These are phyloP conservation scores for Fraxinus americana DNA, from an alignment of 257 asterid species.

Conservation along the genomic window DNA sequence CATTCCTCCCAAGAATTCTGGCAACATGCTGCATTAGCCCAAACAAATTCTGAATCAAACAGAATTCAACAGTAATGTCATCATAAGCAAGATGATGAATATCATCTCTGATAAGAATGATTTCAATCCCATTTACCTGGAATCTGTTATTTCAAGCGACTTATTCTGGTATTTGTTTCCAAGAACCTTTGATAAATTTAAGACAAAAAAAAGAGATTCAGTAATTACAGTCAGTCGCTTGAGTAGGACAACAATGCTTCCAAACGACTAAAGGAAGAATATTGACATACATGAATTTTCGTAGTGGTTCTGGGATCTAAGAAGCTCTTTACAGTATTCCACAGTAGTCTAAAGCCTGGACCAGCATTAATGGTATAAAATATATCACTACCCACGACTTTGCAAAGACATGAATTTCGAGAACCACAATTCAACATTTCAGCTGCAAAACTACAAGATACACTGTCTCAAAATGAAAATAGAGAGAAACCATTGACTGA, in stretches of 20 bases:
- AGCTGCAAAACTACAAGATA: no score
- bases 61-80: conserved; percentile 8
- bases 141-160: conserved; percentile 70
- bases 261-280: conserved; percentile 18
- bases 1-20: conserved; percentile 75
- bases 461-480: no score
- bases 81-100: conserved; percentile 16
- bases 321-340: conserved; percentile 69
- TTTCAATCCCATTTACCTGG: conserved; percentile 50
- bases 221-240: conserved; percentile 22
- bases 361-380: conserved; percentile 64
- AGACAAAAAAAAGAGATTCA: conserved; percentile 12
- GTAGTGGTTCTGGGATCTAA: conserved; percentile 72
- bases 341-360: conserved; percentile 75
- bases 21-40: conserved; percentile 56
- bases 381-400: conserved; percentile 24
- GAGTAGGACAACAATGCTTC: conserved; percentile 11
- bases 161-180: conserved; percentile 77
- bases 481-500: no score
- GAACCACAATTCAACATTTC: no score
- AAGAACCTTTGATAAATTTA: conserved; percentile 56
- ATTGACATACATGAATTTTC: conserved; percentile 65
- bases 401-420: neutral
- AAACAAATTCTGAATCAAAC: conserved; percentile 13
- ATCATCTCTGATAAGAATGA: neutral